These are phyloP conservation scores for Annulohypoxylon nitens DNA, from an alignment of 495 filamentous ascomycete genomes.

Conservation along the genomic window DNA sequence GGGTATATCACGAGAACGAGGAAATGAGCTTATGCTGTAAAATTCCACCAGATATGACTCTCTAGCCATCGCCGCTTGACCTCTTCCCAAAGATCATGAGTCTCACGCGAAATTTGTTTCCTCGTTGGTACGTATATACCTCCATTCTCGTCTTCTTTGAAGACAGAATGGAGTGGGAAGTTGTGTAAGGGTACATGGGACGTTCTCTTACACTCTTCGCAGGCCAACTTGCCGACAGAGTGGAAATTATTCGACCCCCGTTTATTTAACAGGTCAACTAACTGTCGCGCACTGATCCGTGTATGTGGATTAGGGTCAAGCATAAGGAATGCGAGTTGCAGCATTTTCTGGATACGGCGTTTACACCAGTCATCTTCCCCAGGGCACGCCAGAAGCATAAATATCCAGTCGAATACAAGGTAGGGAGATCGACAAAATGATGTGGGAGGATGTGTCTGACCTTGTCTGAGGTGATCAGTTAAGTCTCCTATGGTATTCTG, in stretches of 20 bases:
- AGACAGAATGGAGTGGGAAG: neutral
- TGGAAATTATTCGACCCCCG: neutral
- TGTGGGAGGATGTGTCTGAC: neutral
- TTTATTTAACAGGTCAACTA: neutral
- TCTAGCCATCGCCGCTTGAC: slow-evolving; percentile 11
- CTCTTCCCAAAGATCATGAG: slow-evolving; percentile 4
- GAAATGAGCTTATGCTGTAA: neutral
- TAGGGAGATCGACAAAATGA: slow-evolving; percentile 9
- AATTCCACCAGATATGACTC: neutral
- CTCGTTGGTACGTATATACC: neutral
- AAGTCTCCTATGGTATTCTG: neutral
- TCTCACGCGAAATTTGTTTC: neutral
- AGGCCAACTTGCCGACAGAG: neutral
- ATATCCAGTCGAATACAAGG: slow-evolving; percentile 6
- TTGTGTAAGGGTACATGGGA: neutral
- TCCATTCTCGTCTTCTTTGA: neutral
- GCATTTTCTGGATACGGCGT: slow-evolving; percentile 8
- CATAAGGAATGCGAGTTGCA: slow-evolving; percentile 5
- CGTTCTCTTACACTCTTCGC: neutral
- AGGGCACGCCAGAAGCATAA: neutral
- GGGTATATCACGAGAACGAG: neutral
- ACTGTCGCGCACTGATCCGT: slow-evolving; percentile 2
- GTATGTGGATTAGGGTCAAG: slow-evolving; percentile 3
- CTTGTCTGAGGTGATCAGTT: neutral
- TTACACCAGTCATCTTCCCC: neutral